These are phyloP conservation scores for Arctium lappa DNA, from an alignment of 129 eudicot species.

Conservation along the genomic window DNA sequence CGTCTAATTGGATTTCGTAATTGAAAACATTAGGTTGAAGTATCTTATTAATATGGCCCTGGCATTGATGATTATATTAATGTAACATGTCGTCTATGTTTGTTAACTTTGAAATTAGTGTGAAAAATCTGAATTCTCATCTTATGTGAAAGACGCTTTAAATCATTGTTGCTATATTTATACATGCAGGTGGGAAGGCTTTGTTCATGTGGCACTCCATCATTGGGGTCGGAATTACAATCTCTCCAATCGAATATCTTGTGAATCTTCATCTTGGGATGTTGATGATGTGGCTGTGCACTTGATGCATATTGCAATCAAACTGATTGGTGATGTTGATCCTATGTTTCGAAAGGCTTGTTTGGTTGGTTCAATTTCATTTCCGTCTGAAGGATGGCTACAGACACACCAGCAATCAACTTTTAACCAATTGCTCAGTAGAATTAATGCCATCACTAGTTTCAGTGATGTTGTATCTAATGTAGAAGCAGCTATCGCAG, in stretches of 20 bases:
- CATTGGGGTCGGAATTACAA: slow-evolving; percentile 46
- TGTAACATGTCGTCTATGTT: neutral
- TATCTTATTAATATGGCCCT: neutral
- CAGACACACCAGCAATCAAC: slow-evolving; percentile 35
- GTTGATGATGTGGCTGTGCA: slow-evolving; percentile 32
- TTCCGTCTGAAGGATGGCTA: slow-evolving; percentile 35
- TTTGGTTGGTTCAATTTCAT: slow-evolving; percentile 58
- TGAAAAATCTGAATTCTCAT: neutral
- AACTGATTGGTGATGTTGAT: slow-evolving; percentile 46
- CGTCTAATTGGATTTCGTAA: too few species aligned
- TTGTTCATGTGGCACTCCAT: slow-evolving; percentile 66
- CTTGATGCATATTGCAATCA: slow-evolving; percentile 64
- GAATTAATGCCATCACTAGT: slow-evolving; percentile 19
- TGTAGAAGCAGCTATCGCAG: slow-evolving; percentile 37
- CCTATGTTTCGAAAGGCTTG: slow-evolving; percentile 71
- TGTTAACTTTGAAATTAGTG: neutral
- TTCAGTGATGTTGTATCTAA: slow-evolving; percentile 32
- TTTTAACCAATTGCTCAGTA: slow-evolving; percentile 42
- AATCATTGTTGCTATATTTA: neutral
- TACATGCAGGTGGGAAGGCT: slow-evolving; percentile 84
- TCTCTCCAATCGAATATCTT: neutral
- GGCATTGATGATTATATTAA: slow-evolving; percentile 6
- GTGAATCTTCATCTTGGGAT: slow-evolving; percentile 27
- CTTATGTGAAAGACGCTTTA: neutral
- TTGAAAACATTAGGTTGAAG: too few species aligned